Base-by-base conservation (phyloP, 495 filamentous ascomycete genomes). In the Physcia stellaris region DNA sequence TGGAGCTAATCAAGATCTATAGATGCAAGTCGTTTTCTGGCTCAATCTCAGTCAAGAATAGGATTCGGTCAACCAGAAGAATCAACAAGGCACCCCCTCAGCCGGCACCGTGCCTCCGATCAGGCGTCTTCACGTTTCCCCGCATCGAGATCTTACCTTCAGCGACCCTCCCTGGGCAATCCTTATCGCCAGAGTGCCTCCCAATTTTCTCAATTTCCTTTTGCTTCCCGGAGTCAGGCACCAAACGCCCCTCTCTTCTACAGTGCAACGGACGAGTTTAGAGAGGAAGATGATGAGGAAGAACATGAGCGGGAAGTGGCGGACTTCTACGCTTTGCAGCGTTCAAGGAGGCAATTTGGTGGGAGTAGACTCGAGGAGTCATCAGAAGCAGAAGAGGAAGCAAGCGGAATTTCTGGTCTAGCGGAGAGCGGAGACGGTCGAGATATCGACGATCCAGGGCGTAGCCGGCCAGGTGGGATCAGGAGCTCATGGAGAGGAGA, bases 1-100 rank as follows among this genome's bases (percentile, higher is more conserved):
- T n/a, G n/a, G n/a, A n/a, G n/a, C 39, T 36, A 39, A 43, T 32
- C 12, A 41, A 21, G 15, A 27, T 30, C 39, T 36, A 7, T 47
- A 98, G 90, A 98, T 80, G 90, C 90, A 49, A 96, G 92, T 38
- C 80, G 80, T 36, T 98, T 98, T 56, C 77, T 98, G 45, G 86
- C 90, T 35, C 90, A 98, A 71, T 96, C 90, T 38, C 87, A 95
- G 63, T 93, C 90, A 24, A 78, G 86, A 36, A 61, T 85, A 42
- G 71, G 69, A 61, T 66, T 79, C 57, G 59, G 65, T 36, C 75
- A 76, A 46, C 66, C 71, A 17, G 79, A 82, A 34, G 71, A 68
- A 44, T 40, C 55, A 57, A 63, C 65, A 35, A 53, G 63, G 47
- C 67, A 64, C 41, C 67, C 63, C 23, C 55, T 63, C 48, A 67